These are phyloP conservation scores for Oryza coarctata DNA, from an alignment of 176 grass and related monocot species.

Conservation along the genomic window DNA sequence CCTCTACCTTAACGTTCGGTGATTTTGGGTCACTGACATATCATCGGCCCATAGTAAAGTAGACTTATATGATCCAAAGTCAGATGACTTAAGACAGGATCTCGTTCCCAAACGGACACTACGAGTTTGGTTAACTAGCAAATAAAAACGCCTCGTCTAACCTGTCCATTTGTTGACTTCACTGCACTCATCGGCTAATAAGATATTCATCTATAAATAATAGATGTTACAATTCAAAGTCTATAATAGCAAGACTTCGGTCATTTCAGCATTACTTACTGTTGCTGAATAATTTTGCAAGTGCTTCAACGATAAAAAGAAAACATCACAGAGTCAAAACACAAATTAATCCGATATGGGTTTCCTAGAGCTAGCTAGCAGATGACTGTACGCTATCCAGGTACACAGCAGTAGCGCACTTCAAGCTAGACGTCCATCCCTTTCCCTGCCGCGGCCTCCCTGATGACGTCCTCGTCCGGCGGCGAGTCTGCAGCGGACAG, in stretches of 20 bases:
- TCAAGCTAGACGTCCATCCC: slow-evolving; percentile 4
- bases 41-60: too few relatives aligned
- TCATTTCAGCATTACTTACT: not conserved
- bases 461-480: not conserved
- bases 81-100: too few relatives aligned
- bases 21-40: too few relatives aligned
- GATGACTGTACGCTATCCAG: too few relatives aligned
- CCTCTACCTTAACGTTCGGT: too few relatives aligned
- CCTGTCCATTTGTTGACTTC: too few relatives aligned
- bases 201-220: too few relatives aligned
- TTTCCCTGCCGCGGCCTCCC: not conserved
- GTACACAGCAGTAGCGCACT: not conserved
- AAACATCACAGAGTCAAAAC: not conserved
- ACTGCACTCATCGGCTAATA: too few relatives aligned
- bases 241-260: not conserved
- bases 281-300: not conserved
- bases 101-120: too few relatives aligned
- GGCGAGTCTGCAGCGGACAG: not conserved
- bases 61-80: too few relatives aligned
- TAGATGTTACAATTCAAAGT: not conserved
- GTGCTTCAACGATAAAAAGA: not conserved
- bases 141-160: too few relatives aligned
- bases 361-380: not conserved
- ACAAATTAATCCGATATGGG: not conserved
- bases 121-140: too few relatives aligned